Base-by-base conservation (phyloP, 75 land plant genomes). In the Sequoiadendron giganteum region DNA sequence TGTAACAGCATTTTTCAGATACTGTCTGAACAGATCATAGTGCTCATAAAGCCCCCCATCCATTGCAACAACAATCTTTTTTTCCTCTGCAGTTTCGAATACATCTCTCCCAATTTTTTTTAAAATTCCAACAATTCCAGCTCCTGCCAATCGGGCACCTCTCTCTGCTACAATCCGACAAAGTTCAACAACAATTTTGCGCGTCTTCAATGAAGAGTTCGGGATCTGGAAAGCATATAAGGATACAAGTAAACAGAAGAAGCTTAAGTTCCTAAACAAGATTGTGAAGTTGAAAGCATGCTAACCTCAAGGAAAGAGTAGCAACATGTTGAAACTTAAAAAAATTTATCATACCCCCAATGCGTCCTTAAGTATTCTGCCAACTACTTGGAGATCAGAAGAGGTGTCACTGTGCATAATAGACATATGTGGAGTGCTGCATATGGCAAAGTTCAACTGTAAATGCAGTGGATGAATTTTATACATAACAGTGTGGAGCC, bases 1-100 rank as follows among this genome's bases (percentile, higher is more conserved):
- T 14, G 43, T 88, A 82, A 97, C 84, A 2, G 97, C 95, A 83
- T 76, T 89, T 75, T 94, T 81, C 89, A 97, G 45, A 86, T 91
- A 91, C 47, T 87, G 76, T 85, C 95, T 91, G 91, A 89, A 97
- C 42, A 90, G 70, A 1, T 89, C 87, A 88, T 97, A 97, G 85
- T 97, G 96, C 92, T 97, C 99, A 90, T 92, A 97, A 9, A 97
- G 87, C 13, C 98, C 97, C 10, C 99, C 99, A 88, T 96, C 99
- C 94, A 97, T 90, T 21, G 98, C 99, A 38, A 97, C 91, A 45
- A 96, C 99, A 3, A 94, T 94, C 85, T 56, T 95, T 89, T 92
- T 86, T 28, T 83, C 88, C 79, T 86, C 90, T 15, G 87, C 93
- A 89, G 58, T 88, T 56, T 84, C 85, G 3, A 34, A 83, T 30